Evolutionary conservation across 2,329 filamentous ascomycete species (phyloP), one percentile per base, ranked within the genome.

Genomic region (Aspergillus amoenus): DNA sequence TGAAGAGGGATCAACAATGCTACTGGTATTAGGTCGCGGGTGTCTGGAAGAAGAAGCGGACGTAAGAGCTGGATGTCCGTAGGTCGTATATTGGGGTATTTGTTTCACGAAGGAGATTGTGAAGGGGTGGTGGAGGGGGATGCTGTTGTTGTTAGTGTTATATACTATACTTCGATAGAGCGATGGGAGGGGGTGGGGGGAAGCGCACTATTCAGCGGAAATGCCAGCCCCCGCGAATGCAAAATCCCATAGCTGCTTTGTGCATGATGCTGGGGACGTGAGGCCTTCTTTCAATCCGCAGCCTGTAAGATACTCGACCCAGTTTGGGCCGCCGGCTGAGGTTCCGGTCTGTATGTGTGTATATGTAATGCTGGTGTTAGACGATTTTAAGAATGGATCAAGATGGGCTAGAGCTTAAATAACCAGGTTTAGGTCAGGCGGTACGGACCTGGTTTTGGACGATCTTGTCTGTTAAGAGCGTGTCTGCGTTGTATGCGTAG

Each of bases 171-270:
- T 55, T 17, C 4, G 7, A 42, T 18, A 41, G 18, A 2, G 6
- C 1, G 13, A 17, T 27, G 4, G 21, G 2, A 1, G 21, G 21
- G 21, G 21, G n/a, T n/a, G 3, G 21, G 17, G 48, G n/a, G 57
- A 11, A 37, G 52, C 70, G 58, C 58, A 76, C 73, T 73, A 76
- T 55, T 73, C 67, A 8, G 70, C 70, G 6, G 78, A 78, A 17
- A 82, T 76, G 55, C 84, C 79, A 0, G 80, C 75, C 3, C 82
- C 82, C 1, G 79, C 81, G 58, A 83, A 84, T 0, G 82, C 81
- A 62, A 84, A 84, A 55, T 84, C 78, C 82, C 82, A 84, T 0
- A 84, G 72, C 52, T 83, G 79, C 11, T 69, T 72, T 9, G 72
- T 60, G 63, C 82, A 84, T 18, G 70, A 68, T 24, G 67, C 65